Conservation (phyloP, 306 rosid species). For the Lathyrus sativus region DNA sequence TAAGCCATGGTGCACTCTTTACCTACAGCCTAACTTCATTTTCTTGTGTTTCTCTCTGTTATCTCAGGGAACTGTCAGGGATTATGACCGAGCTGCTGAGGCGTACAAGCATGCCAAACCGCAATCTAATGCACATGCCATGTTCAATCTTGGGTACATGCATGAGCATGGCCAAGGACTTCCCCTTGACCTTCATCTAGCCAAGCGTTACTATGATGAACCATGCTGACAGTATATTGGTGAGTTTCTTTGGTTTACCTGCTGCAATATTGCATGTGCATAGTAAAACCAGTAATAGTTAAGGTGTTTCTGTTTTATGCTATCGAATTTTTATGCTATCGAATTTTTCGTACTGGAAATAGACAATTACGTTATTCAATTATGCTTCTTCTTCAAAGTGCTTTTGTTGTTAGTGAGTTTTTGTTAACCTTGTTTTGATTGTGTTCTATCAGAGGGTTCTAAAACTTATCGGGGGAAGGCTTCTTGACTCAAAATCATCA, state of each 20-base stretch:
- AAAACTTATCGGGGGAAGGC: too few relatives aligned
- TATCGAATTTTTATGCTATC: too few relatives aligned
- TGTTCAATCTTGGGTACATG: conserved; percentile 99
- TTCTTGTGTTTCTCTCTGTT: conserved; percentile 24
- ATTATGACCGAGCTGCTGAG: conserved; percentile 93
- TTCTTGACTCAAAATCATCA: too few relatives aligned
- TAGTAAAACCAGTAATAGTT: conserved; percentile 1
- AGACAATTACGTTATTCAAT: too few relatives aligned
- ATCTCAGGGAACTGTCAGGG: conserved; percentile 81
- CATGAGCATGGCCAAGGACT: conserved; percentile 96
- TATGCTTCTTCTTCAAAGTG: too few relatives aligned
- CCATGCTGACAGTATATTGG: conserved; percentile 75
- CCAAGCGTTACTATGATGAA: conserved; percentile 95
- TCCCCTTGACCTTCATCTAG: conserved; percentile 88
- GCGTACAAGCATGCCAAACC: conserved; percentile 96
- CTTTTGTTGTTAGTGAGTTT: too few relatives aligned
- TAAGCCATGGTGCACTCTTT: conserved; percentile 26
- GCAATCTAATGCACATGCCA: conserved; percentile 89
- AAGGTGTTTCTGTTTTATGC: too few relatives aligned
- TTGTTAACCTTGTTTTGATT: too few relatives aligned
- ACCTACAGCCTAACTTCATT: background rate
- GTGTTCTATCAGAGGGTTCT: too few relatives aligned
- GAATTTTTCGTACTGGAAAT: too few relatives aligned
- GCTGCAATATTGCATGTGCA: conserved; percentile 27
- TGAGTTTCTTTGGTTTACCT: conserved; percentile 48